phyloP scores from a whole-genome alignment of 2,329 filamentous ascomycete genomes.

The Botryotinia calthae region DNA sequence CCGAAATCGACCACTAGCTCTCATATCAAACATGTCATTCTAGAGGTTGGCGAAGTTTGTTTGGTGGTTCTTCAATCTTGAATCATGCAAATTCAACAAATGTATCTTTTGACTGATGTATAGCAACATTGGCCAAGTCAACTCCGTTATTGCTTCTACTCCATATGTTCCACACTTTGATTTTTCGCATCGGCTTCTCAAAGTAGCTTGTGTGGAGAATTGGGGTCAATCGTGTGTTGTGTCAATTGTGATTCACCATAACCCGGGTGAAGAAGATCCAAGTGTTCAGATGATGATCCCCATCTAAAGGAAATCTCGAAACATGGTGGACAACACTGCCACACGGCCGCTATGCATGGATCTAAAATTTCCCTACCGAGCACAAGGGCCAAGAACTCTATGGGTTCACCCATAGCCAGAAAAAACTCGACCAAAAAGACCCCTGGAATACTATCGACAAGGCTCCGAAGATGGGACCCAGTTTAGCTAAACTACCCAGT shows the following conservation, averaged over 20 bases:
- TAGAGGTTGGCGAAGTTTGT: conserved; percentile 16
- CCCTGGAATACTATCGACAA: conserved; percentile 37
- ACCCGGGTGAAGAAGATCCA: conserved; percentile 33
- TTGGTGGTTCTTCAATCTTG: not conserved
- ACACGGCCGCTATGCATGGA: conserved; percentile 30
- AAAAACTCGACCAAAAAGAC: conserved; percentile 26
- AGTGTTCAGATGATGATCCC: conserved; percentile 36
- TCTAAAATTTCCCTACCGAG: conserved; percentile 22
- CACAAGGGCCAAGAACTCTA: conserved; percentile 25
- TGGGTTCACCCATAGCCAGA: conserved; percentile 31
- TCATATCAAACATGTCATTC: conserved; percentile 18
- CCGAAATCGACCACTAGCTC: conserved; percentile 1
- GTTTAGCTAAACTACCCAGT: conserved; percentile 17
- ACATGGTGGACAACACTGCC: conserved; percentile 28
- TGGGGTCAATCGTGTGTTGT: conserved; percentile 24
- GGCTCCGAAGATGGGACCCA: conserved; percentile 33
- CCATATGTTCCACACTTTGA: conserved; percentile 12
- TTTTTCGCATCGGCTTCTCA: conserved; percentile 15
- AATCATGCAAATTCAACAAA: conserved; percentile 10
- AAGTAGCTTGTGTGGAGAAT: conserved; percentile 17
- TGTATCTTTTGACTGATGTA: conserved; percentile 9
- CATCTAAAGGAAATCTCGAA: conserved; percentile 31
- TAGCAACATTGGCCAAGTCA: conserved; percentile 14
- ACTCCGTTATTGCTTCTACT: conserved; percentile 11
- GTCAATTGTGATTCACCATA: conserved; percentile 35